These are phyloP conservation scores for Aspergillus kassunensis DNA, from an alignment of 495 filamentous ascomycete genomes.

Conservation along the genomic window DNA sequence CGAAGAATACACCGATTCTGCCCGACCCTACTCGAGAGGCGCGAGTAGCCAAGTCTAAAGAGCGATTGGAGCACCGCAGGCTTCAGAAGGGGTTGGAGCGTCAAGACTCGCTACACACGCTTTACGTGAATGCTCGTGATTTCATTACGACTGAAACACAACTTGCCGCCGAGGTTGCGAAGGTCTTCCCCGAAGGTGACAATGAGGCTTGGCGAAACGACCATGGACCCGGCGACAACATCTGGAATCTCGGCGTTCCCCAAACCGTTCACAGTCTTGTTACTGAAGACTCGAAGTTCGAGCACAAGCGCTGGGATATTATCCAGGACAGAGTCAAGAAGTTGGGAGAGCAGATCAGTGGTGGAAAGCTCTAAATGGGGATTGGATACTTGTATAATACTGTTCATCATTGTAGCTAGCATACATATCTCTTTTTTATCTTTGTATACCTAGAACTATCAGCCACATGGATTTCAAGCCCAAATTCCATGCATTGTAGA, in stretches of 20 bases:
- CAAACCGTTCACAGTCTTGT: constrained; percentile 43
- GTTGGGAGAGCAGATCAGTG: constrained; percentile 65
- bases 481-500: neutral
- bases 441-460: constrained; percentile 8
- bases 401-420: constrained; percentile 3
- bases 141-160: constrained; percentile 64
- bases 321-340: constrained; percentile 55
- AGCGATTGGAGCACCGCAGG: constrained; percentile 34
- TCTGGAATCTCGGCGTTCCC: constrained; percentile 57
- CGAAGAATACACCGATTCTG: constrained; percentile 34
- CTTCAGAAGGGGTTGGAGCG: constrained; percentile 37
- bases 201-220: constrained; percentile 47
- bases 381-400: constrained; percentile 20
- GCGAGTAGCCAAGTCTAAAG: constrained; percentile 41
- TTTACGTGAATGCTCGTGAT: constrained; percentile 60
- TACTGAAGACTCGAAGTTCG: constrained; percentile 30
- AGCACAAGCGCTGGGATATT: constrained; percentile 39
- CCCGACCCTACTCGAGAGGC: constrained; percentile 45
- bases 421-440: constrained; percentile 5
- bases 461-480: neutral
- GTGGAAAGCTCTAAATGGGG: constrained; percentile 57
- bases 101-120: constrained; percentile 49
- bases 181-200: constrained; percentile 53
- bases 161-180: constrained; percentile 57
- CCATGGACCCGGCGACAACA: constrained; percentile 40